Evolutionary conservation across 2,329 filamentous ascomycete genomes (phyloP).

Genomic region (Penicillium sp.): DNA sequence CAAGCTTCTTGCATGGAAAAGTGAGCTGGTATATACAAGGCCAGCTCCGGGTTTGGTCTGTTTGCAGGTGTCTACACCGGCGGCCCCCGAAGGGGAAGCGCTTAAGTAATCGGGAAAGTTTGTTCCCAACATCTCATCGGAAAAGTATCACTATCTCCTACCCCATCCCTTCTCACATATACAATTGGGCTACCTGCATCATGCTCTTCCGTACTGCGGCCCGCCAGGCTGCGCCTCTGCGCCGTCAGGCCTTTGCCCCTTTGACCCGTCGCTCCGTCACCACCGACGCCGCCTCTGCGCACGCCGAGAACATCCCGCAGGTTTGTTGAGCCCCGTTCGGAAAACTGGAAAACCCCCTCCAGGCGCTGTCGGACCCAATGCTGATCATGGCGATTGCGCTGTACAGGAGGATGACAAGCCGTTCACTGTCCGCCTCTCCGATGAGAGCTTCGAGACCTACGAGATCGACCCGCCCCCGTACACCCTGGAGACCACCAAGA

Average conservation of each 20-base stretch:
- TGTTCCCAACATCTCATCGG: conserved; percentile 34
- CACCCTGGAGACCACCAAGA: conserved; percentile 92
- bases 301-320: conserved; percentile 76
- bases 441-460: conserved; percentile 99
- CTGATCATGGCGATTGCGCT: conserved; percentile 21
- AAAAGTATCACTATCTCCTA: conserved; percentile 33
- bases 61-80: conserved; percentile 36
- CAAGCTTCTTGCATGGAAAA: neutral
- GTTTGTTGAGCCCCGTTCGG: conserved; percentile 55
- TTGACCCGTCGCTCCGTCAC: conserved; percentile 75
- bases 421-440: conserved; percentile 88
- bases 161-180: conserved; percentile 17
- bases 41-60: conserved; percentile 25
- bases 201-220: conserved; percentile 74
- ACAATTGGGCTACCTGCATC: conserved; percentile 38
- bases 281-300: conserved; percentile 89
- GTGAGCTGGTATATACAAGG: neutral
- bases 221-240: conserved; percentile 61
- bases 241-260: conserved; percentile 48
- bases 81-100: conserved; percentile 28
- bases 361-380: conserved; percentile 23
- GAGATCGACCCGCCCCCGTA: conserved; percentile 95
- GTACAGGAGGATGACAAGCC: conserved; percentile 85
- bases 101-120: conserved; percentile 36
- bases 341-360: conserved; percentile 38